Conservation (phyloP, 2,329 filamentous ascomycete species). For the Aspergillus pseudoviridinutans region DNA sequence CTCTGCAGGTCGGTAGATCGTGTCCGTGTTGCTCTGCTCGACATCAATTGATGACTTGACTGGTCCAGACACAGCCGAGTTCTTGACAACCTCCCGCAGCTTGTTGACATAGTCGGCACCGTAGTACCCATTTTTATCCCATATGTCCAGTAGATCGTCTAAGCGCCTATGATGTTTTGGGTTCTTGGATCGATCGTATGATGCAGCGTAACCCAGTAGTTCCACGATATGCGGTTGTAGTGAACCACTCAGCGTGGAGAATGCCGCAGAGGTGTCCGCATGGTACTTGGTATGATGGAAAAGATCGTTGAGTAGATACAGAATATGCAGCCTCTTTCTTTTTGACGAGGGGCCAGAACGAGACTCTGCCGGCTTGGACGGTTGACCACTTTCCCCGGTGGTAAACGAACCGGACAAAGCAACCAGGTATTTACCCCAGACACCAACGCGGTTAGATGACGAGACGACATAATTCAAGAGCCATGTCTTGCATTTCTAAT, state of each 20-base stretch:
- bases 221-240: constrained; percentile 58
- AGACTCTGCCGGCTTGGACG: constrained; percentile 16
- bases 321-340: constrained; percentile 67
- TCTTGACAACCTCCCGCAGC: constrained; percentile 57
- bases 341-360: constrained; percentile 49
- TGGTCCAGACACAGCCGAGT: constrained; percentile 34
- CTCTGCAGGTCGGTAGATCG: constrained; percentile 42
- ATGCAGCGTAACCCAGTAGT: constrained; percentile 58
- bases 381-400: constrained; percentile 20
- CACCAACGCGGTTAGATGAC: constrained; percentile 61
- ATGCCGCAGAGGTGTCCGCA: constrained; percentile 41
- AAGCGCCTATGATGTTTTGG: constrained; percentile 66
- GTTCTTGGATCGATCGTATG: constrained; percentile 51
- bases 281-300: constrained; percentile 64
- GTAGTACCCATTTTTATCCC: constrained; percentile 66
- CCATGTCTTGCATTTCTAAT: constrained; percentile 84
- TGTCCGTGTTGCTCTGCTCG: constrained; percentile 24
- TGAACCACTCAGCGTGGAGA: constrained; percentile 50
- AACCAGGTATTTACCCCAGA: constrained; percentile 71
- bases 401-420: constrained; percentile 62
- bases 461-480: constrained; percentile 67
- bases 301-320: constrained; percentile 76
- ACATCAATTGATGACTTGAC: constrained; percentile 26
- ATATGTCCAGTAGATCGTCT: constrained; percentile 61
- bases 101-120: constrained; percentile 50